Percentiles rank a stretch among this genome's conserved stretches.
Evolutionary conservation across 2,329 filamentous ascomycete genomes (phyloP).

Genomic region (Alternaria triticina): DNA sequence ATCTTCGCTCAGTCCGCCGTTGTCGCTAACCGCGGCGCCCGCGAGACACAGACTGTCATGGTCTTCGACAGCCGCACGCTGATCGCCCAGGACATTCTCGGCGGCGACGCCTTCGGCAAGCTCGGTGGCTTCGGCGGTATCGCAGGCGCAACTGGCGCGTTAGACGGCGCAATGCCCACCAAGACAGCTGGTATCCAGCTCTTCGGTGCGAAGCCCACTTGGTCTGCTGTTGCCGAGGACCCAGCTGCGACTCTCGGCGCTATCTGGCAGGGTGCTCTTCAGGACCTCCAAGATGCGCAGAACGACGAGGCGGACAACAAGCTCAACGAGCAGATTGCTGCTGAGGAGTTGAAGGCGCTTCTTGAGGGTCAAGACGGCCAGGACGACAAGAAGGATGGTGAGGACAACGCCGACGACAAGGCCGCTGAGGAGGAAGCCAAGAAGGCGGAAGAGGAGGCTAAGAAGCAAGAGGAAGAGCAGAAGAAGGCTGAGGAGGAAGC

Average conservation of each 20-base stretch:
- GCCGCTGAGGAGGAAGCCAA: constrained; percentile 6
- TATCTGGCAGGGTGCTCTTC: constrained; percentile 33
- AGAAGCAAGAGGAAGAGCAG: constrained; percentile 1
- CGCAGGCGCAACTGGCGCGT: constrained; percentile 17
- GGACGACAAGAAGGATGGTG: constrained; percentile 10
- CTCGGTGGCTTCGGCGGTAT: constrained; percentile 18
- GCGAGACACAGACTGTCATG: constrained; percentile 36
- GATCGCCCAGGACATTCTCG: constrained; percentile 35
- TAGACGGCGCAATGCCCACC: constrained; percentile 19
- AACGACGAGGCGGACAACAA: constrained; percentile 32
- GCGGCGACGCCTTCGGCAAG: constrained; percentile 19
- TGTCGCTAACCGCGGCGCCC: constrained; percentile 37
- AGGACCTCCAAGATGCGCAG: constrained; percentile 33
- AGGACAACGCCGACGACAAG: constrained; percentile 2
- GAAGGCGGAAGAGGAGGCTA: constrained; percentile 4
- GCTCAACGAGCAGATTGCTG: constrained; percentile 28
- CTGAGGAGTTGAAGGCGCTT: constrained; percentile 26
- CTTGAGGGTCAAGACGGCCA: constrained; percentile 2
- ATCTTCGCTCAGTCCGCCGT: constrained; percentile 38
- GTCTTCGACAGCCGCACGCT: constrained; percentile 36
- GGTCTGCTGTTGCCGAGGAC: constrained; percentile 32
- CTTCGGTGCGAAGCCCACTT: constrained; percentile 36
- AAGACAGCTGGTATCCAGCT: constrained; percentile 36
- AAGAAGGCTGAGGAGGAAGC: neutral
- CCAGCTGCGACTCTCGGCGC: constrained; percentile 36